Conservation (phyloP, 805 yeast species). For the Saccharomycodes ludwigii region DNA sequence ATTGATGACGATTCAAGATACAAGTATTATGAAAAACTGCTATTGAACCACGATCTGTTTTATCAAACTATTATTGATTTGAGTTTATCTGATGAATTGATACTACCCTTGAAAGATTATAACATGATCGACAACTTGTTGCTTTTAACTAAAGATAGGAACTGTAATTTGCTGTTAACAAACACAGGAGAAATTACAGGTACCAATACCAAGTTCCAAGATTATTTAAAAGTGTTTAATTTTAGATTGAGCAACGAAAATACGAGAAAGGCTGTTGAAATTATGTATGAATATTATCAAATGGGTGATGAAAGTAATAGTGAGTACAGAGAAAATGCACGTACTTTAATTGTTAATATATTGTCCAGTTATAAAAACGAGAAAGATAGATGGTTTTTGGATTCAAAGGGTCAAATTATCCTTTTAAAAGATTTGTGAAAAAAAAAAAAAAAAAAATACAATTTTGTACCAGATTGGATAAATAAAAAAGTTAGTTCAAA, state of each 20-base stretch:
- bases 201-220: slow-evolving; percentile 16
- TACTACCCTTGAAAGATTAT: slow-evolving; percentile 15
- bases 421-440: slow-evolving; percentile 3
- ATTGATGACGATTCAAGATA: slow-evolving; percentile 13
- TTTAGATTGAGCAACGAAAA: slow-evolving; percentile 18
- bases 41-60: slow-evolving; percentile 12
- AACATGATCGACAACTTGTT: slow-evolving; percentile 16
- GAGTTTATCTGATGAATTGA: slow-evolving; percentile 9
- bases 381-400: slow-evolving; percentile 18
- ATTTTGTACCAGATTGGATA: no score
- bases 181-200: no score
- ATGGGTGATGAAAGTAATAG: slow-evolving; percentile 5
- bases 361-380: slow-evolving; percentile 15
- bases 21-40: slow-evolving; percentile 11
- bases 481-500: no score
- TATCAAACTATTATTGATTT: slow-evolving; percentile 14
- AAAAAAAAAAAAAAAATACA: not conserved
- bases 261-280: slow-evolving; percentile 21
- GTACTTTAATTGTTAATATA: slow-evolving; percentile 16
- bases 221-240: slow-evolving; percentile 16
- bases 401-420: slow-evolving; percentile 1
- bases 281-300: slow-evolving; percentile 13
- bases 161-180: no score
- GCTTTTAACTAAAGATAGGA: no score
- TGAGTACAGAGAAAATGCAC: slow-evolving; percentile 12